These are phyloP conservation scores for Pelargonium myrrhifolium DNA, from an alignment of 441 rosid genomes.

Conservation along the genomic window DNA sequence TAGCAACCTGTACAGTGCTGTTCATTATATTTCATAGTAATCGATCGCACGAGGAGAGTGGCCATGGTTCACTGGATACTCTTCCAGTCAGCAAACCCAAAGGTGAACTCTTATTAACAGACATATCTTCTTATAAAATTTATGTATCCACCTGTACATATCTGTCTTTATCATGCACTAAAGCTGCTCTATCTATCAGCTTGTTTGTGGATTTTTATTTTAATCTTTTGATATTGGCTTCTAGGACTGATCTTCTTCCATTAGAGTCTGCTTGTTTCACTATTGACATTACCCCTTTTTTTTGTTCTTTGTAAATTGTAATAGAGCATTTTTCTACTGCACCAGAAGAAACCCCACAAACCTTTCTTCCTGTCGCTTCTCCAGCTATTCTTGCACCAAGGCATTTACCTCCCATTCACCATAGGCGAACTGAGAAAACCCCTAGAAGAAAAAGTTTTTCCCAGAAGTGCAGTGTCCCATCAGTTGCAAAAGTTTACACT, in stretches of 20 bases:
- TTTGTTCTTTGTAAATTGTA: constrained; percentile 14
- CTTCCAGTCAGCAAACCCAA: constrained; percentile 36
- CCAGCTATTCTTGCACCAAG: constrained; percentile 34
- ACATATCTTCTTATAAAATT: constrained; percentile 3
- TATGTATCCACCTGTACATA: not conserved
- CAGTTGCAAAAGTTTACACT: constrained; percentile 47
- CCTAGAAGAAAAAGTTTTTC: constrained; percentile 50
- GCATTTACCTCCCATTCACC: constrained; percentile 27
- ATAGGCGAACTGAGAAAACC: constrained; percentile 32
- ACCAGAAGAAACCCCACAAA: constrained; percentile 45
- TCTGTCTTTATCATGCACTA: not conserved
- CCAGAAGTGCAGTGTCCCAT: constrained; percentile 38
- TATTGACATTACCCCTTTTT: constrained; percentile 9
- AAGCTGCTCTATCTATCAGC: not conserved
- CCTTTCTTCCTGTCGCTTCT: constrained; percentile 33
- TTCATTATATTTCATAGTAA: constrained; percentile 34
- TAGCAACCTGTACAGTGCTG: constrained; percentile 53
- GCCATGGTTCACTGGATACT: constrained; percentile 36
- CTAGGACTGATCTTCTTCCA: not conserved
- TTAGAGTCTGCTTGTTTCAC: not conserved
- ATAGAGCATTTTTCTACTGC: constrained; percentile 33
- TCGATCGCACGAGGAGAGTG: constrained; percentile 31
- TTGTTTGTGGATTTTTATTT: not conserved
- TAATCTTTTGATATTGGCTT: not conserved
- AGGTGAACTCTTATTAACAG: constrained; percentile 36